phyloP scores from a whole-genome alignment of 805 yeast species.

The Hanseniaspora lachancei region DNA sequence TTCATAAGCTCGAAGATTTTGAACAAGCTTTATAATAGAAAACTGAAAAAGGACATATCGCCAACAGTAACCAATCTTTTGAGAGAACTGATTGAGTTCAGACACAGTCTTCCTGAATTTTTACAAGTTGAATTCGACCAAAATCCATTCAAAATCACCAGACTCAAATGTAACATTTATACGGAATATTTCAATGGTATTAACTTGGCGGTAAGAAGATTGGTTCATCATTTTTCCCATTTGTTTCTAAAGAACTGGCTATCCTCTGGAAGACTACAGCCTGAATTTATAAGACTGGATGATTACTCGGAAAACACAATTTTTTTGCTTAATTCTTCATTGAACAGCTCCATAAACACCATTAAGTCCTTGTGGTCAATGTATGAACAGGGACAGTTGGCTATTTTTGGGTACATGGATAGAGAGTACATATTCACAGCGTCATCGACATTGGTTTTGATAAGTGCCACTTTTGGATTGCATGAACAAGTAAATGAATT shows the following conservation, averaged over 20 bases:
- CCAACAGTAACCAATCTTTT: conserved; percentile 63
- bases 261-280: conserved; percentile 25
- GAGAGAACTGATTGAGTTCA: conserved; percentile 55
- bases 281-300: conserved; percentile 44
- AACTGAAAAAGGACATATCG: conserved; percentile 61
- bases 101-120: conserved; percentile 48
- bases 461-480: conserved; percentile 70
- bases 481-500: conserved; percentile 63
- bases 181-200: conserved; percentile 76
- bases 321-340: conserved; percentile 59
- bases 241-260: conserved; percentile 43
- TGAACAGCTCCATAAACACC: conserved; percentile 69
- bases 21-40: conserved; percentile 57
- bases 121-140: conserved; percentile 52
- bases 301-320: conserved; percentile 54
- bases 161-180: conserved; percentile 61
- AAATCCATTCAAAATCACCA: conserved; percentile 38
- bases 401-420: conserved; percentile 77
- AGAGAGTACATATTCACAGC: conserved; percentile 69
- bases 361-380: conserved; percentile 62
- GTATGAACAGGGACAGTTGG: conserved; percentile 68
- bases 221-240: conserved; percentile 62
- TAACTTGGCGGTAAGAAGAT: conserved; percentile 64
- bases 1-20: conserved; percentile 65
- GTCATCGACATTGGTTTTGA: conserved; percentile 57